Evolutionary conservation across 1,284 basidiomycete species (phyloP).

Genomic region (Cystobasidiaceae sp.): DNA sequence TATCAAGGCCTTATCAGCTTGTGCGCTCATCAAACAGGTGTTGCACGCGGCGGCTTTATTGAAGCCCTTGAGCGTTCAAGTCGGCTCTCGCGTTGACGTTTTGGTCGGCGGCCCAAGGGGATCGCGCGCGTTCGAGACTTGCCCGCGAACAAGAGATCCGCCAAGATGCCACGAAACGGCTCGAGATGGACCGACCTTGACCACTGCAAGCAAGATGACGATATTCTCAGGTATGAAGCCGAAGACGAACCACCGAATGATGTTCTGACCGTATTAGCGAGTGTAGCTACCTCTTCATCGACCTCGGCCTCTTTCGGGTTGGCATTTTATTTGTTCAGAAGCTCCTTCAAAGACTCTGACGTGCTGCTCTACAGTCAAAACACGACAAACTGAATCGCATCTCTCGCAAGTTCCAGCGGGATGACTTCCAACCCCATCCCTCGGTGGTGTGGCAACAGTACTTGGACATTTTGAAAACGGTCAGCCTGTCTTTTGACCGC

Average conservation of each 20-base stretch:
- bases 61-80: too few species aligned
- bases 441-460: background rate
- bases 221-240: slow-evolving; percentile 35
- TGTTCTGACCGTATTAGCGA: too few species aligned
- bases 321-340: background rate
- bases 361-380: background rate
- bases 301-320: slow-evolving; percentile 16
- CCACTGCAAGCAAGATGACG: slow-evolving; percentile 34
- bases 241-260: too few species aligned
- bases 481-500: background rate
- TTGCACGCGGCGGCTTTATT: too few species aligned
- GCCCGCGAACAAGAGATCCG: too few species aligned
- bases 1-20: too few species aligned
- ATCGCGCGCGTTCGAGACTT: too few species aligned
- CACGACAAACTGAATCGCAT: slow-evolving; percentile 13
- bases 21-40: too few species aligned
- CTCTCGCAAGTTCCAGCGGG: slow-evolving; percentile 20
- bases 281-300: slow-evolving; percentile 25
- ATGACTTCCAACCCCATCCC: background rate
- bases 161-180: too few species aligned
- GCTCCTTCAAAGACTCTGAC: background rate
- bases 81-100: too few species aligned
- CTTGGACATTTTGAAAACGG: slow-evolving; percentile 6
- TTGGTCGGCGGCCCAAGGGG: too few species aligned
- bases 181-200: slow-evolving; percentile 8